Evolutionary conservation across 2,329 filamentous ascomycete species (phyloP).

Genomic region (Neofusicoccum ribis): DNA sequence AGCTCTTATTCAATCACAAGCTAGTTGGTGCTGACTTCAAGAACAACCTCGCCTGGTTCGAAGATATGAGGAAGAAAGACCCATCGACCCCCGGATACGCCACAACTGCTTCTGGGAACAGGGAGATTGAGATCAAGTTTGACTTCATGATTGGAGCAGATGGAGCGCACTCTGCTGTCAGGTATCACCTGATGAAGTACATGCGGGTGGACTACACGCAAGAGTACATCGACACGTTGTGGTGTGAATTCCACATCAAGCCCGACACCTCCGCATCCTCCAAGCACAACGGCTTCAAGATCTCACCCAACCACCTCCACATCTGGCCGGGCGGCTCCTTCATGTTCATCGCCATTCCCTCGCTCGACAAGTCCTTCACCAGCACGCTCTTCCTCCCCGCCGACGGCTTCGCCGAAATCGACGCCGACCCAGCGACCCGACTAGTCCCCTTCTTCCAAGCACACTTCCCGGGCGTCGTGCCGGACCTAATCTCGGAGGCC

Average conservation of each 20-base stretch:
- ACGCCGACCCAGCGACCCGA: slow-evolving; percentile 56
- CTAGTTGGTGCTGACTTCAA: slow-evolving; percentile 86
- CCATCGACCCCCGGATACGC: slow-evolving; percentile 26
- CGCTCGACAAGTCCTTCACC: slow-evolving; percentile 87
- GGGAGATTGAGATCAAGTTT: slow-evolving; percentile 81
- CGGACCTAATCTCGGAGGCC: slow-evolving; percentile 63
- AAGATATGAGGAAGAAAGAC: slow-evolving; percentile 45
- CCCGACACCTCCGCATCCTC: slow-evolving; percentile 43
- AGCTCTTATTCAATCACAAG: slow-evolving; percentile 90
- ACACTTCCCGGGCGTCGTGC: slow-evolving; percentile 84
- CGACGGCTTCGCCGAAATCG: slow-evolving; percentile 66
- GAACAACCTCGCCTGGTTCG: slow-evolving; percentile 82
- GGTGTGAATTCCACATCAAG: slow-evolving; percentile 91
- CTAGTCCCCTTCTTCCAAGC: slow-evolving; percentile 74
- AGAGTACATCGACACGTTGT: slow-evolving; percentile 92
- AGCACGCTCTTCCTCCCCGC: slow-evolving; percentile 89
- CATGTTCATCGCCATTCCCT: slow-evolving; percentile 98
- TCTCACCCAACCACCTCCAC: slow-evolving; percentile 90
- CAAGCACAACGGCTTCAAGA: slow-evolving; percentile 62
- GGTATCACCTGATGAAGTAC: slow-evolving; percentile 96
- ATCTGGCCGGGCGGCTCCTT: slow-evolving; percentile 94
- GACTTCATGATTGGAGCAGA: slow-evolving; percentile 94
- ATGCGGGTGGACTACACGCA: slow-evolving; percentile 88
- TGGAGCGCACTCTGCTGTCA: slow-evolving; percentile 86
- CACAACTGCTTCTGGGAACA: slow-evolving; percentile 29